Evolutionary conservation across 2,329 filamentous ascomycete species (phyloP).

Genomic region (Xylariaceae sp.): DNA sequence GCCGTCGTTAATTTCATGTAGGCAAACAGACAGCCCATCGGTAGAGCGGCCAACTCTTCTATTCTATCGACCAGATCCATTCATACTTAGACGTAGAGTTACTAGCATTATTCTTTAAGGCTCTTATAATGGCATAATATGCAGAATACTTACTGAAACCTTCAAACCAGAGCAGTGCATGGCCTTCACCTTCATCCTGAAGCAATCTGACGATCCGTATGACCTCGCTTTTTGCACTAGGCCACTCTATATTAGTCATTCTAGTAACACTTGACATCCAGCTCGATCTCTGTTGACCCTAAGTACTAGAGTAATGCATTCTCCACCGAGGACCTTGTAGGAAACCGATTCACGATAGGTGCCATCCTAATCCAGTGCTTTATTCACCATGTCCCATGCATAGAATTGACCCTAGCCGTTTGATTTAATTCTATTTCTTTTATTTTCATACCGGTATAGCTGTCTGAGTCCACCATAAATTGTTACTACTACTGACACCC

Average conservation of each 20-base stretch:
- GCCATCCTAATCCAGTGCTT: conserved; percentile 59
- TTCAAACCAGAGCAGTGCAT: conserved; percentile 46
- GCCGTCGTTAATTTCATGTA: no score
- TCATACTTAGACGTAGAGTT: not conserved
- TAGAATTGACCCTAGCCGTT: conserved; percentile 53
- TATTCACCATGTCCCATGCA: conserved; percentile 62
- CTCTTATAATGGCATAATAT: conserved; percentile 42
- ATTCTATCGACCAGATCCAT: not conserved
- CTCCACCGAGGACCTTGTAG: conserved; percentile 52
- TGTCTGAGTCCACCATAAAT: no score
- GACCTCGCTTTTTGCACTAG: conserved; percentile 41
- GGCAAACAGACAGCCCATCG: not conserved
- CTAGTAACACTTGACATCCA: conserved; percentile 58
- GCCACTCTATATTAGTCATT: conserved; percentile 60
- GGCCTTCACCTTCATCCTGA: conserved; percentile 42
- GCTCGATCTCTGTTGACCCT: conserved; percentile 50
- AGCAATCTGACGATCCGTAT: conserved; percentile 40
- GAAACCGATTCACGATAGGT: conserved; percentile 52
- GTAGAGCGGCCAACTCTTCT: not conserved
- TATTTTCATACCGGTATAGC: no score
- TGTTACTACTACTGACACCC: no score
- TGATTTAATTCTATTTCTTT: no score
- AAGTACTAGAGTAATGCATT: conserved; percentile 58
- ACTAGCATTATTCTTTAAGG: conserved; percentile 38
- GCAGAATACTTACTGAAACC: conserved; percentile 48